These are phyloP conservation scores for Cytospora piceicola DNA, from an alignment of 2,329 filamentous ascomycete species.

Conservation along the genomic window DNA sequence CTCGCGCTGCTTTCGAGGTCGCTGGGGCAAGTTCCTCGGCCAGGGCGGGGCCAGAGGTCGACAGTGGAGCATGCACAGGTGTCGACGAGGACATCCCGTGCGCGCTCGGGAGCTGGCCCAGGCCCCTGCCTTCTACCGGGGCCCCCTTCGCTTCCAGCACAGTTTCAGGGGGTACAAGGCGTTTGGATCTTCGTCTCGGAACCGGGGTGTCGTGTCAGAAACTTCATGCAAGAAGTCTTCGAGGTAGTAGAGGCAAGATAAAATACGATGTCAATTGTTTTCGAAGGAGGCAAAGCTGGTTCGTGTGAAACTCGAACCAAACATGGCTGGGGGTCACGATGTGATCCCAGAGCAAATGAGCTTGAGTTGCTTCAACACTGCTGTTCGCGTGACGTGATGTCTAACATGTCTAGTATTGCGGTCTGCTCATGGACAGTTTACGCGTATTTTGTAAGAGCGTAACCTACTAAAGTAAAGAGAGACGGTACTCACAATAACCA, in stretches of 20 bases:
- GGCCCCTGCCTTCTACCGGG: neutral
- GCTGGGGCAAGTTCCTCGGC: neutral
- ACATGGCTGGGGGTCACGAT: slow-evolving; percentile 4
- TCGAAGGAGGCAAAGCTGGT: slow-evolving; percentile 10
- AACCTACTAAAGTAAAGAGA: neutral
- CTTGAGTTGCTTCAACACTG: slow-evolving; percentile 7
- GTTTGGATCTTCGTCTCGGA: neutral
- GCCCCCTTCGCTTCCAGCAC: neutral
- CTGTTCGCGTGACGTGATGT: neutral
- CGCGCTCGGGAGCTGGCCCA: neutral
- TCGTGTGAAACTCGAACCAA: slow-evolving; percentile 25
- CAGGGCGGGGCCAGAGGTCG: neutral
- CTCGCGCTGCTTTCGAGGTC: neutral
- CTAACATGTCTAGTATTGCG: neutral
- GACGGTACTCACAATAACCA: too few relatives aligned
- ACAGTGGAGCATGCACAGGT: neutral
- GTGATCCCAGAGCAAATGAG: slow-evolving; percentile 12
- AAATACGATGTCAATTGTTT: neutral
- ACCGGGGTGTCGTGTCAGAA: neutral
- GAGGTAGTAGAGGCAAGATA: slow-evolving; percentile 9
- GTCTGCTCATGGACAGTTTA: neutral
- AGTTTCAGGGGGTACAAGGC: neutral
- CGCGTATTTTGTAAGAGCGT: neutral
- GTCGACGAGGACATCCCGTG: neutral
- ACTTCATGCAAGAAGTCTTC: neutral